Conservation (phyloP, 441 rosid species). For the Bocquillonia castaneifolia region DNA sequence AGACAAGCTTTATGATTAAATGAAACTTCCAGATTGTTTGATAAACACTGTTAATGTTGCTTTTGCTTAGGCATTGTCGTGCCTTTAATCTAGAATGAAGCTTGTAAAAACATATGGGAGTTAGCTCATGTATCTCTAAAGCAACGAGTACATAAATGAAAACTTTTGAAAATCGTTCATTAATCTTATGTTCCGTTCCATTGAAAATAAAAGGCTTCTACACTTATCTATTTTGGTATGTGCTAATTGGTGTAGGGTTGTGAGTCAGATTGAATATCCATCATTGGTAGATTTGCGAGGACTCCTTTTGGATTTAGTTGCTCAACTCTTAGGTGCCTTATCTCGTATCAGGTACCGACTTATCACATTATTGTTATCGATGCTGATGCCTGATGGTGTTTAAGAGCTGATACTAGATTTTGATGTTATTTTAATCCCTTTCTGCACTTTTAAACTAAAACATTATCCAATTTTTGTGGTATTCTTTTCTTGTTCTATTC, state of each 20-base stretch:
- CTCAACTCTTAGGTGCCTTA: slow-evolving; percentile 96
- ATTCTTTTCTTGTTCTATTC: slow-evolving; percentile 20
- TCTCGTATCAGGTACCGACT: slow-evolving; percentile 82
- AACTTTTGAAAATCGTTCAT: background rate
- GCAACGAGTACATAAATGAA: background rate
- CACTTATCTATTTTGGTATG: background rate
- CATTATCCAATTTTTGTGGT: slow-evolving; percentile 8
- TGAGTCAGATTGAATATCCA: slow-evolving; percentile 97
- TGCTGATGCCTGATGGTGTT: background rate
- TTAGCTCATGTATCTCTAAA: slow-evolving; percentile 1
- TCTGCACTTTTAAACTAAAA: background rate
- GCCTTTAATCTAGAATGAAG: slow-evolving; percentile 3
- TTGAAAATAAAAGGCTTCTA: background rate
- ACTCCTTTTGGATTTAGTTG: slow-evolving; percentile 92
- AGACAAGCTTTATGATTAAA: background rate
- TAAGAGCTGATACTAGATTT: background rate
- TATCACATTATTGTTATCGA: background rate
- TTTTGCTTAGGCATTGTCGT: background rate
- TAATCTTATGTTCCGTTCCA: background rate
- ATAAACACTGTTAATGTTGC: background rate
- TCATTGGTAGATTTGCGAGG: slow-evolving; percentile 97
- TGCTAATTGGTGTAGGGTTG: slow-evolving; percentile 56
- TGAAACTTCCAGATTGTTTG: background rate
- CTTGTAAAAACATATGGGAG: slow-evolving; percentile 6
- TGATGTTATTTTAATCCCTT: slow-evolving; percentile 9